Conservation (phyloP, 1,139 yeast species). For the Kurtzmaniella quercitrusa region DNA sequence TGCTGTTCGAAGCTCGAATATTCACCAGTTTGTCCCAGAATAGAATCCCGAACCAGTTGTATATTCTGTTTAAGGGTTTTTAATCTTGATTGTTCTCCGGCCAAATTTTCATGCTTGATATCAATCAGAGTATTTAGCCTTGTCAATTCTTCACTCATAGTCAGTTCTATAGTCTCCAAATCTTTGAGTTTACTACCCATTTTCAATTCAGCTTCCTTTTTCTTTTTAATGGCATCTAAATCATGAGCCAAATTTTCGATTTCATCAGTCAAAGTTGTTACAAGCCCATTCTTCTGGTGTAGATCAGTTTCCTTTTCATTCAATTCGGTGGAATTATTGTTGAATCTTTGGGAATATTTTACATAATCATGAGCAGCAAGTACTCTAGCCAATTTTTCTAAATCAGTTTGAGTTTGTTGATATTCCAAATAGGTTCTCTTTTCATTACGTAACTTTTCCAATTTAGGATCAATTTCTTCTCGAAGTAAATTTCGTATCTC, state of each 20-base stretch:
- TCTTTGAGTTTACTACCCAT: constrained; percentile 61
- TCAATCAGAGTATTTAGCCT: constrained; percentile 63
- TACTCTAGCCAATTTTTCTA: constrained; percentile 69
- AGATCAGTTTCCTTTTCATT: constrained; percentile 33
- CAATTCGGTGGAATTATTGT: constrained; percentile 36
- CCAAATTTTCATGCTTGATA: constrained; percentile 49
- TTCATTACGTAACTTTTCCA: constrained; percentile 75
- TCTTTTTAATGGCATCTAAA: constrained; percentile 48
- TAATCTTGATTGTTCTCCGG: constrained; percentile 39
- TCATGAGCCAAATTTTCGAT: constrained; percentile 59
- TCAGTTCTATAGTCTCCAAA: constrained; percentile 56
- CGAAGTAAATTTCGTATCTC: constrained; percentile 69
- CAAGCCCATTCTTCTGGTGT: constrained; percentile 29
- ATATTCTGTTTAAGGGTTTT: constrained; percentile 14
- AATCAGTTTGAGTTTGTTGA: constrained; percentile 78
- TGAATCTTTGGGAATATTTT: constrained; percentile 36
- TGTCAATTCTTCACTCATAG: constrained; percentile 62
- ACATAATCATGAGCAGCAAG: constrained; percentile 77
- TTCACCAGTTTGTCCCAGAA: constrained; percentile 27
- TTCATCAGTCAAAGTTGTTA: constrained; percentile 50
- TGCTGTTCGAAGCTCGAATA: constrained; percentile 26
- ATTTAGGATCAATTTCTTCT: constrained; percentile 92
- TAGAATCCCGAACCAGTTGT: constrained; percentile 14
- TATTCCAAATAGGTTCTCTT: constrained; percentile 80
- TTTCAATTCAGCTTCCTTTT: constrained; percentile 56